Evolutionary conservation across 768 basidiomycete species (phyloP).

Genomic region (Trametes elegans): DNA sequence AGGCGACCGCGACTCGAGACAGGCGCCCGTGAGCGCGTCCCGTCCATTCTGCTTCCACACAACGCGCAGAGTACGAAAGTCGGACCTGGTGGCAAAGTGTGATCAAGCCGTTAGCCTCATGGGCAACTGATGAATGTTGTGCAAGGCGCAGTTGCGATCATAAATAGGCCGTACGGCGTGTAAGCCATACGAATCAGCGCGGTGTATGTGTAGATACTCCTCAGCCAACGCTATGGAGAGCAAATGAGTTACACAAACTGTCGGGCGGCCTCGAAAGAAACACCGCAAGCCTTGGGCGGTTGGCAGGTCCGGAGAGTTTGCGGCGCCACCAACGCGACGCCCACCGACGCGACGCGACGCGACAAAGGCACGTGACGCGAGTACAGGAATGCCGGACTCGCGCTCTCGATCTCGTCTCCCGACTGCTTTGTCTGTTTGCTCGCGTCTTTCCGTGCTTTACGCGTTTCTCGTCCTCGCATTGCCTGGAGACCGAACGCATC

Average conservation of each 20-base stretch:
- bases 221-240: background rate
- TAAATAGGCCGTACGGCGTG: no score
- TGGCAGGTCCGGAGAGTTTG: background rate
- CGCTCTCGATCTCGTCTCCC: background rate
- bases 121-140: no score
- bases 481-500: no score
- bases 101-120: no score
- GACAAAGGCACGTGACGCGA: conserved; percentile 3
- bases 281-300: background rate
- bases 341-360: conserved; percentile 16
- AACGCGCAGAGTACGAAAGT: background rate
- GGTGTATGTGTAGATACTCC: no score
- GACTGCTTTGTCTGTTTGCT: background rate
- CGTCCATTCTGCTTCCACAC: background rate
- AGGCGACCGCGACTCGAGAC: background rate
- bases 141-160: no score
- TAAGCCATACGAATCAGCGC: no score
- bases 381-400: background rate
- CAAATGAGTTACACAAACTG: background rate
- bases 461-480: background rate
- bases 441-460: background rate
- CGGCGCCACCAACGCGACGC: background rate
- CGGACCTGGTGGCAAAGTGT: no score
- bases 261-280: background rate
- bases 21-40: background rate